Percentiles rank a stretch among this genome's conserved stretches.
These are phyloP conservation scores for Chlamydomonas sp. DNA, from an alignment of 139 green algal species.

Conservation along the genomic window DNA sequence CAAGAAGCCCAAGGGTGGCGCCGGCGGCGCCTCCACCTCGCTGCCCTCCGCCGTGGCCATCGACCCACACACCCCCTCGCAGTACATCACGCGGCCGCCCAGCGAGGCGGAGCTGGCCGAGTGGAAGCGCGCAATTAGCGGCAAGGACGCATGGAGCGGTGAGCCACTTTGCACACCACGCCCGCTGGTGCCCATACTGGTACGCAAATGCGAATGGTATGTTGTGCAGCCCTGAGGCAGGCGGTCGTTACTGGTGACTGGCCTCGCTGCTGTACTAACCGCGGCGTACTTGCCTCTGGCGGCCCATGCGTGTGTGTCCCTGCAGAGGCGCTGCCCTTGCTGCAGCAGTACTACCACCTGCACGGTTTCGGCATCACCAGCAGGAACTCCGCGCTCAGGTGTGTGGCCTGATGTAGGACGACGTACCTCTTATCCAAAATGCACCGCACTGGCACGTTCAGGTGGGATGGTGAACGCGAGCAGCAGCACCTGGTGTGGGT, in stretches of 20 bases:
- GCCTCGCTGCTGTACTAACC: too few species aligned
- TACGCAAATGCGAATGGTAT: too few species aligned
- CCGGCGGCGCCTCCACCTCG: not conserved
- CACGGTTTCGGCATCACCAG: constrained; percentile 72
- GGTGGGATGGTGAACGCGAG: too few species aligned
- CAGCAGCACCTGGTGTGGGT: too few species aligned
- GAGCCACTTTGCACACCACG: too few species aligned
- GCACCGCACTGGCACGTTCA: not conserved
- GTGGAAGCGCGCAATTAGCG: constrained; percentile 54
- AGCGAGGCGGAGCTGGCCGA: constrained; percentile 35
- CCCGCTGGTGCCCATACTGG: too few species aligned
- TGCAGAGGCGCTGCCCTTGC: constrained; percentile 41
- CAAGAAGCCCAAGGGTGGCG: constrained; percentile 23
- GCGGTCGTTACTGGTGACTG: too few species aligned
- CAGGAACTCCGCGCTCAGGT: constrained; percentile 60
- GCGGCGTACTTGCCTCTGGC: too few species aligned
- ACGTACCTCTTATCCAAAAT: not conserved
- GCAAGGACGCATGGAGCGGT: constrained; percentile 40
- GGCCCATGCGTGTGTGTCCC: too few species aligned
- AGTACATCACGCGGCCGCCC: constrained; percentile 27
- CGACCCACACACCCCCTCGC: not conserved
- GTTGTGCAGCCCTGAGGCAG: too few species aligned
- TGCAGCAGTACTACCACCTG: constrained; percentile 57
- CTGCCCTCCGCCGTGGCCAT: constrained; percentile 8
- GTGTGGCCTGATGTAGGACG: not conserved